Evolutionary conservation across 2,329 filamentous ascomycete genomes (phyloP).

Genomic region (Stemphylium beticola): DNA sequence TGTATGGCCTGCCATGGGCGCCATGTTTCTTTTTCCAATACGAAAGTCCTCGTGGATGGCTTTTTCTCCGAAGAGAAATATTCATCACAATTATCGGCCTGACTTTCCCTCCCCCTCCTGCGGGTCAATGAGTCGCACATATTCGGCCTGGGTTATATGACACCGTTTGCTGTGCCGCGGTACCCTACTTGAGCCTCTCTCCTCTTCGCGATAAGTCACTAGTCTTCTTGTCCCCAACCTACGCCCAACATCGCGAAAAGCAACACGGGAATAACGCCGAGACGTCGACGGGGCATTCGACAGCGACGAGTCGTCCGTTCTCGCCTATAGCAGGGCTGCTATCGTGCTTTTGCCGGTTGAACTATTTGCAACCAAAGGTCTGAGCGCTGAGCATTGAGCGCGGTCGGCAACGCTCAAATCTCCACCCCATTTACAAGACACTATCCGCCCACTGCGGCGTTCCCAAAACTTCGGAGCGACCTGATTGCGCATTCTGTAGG

Average conservation of each 20-base stretch:
- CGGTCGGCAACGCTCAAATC: conserved; percentile 22
- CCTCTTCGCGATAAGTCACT: conserved; percentile 4
- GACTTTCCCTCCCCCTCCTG: conserved; percentile 15
- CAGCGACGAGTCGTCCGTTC: not conserved
- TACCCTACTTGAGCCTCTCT: conserved; percentile 10
- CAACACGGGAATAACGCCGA: too few species aligned
- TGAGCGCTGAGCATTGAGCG: conserved; percentile 20
- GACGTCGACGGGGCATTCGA: too few species aligned
- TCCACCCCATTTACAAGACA: conserved; percentile 20
- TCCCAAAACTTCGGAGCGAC: conserved; percentile 9
- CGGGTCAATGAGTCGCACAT: conserved; percentile 25
- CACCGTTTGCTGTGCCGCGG: conserved; percentile 17
- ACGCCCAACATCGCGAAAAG: conserved; percentile 3
- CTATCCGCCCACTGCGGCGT: conserved; percentile 18
- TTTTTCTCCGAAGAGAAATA: conserved; percentile 4
- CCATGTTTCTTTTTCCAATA: conserved; percentile 5
- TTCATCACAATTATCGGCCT: conserved; percentile 9
- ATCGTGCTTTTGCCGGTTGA: conserved; percentile 1
- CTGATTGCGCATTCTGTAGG: conserved; percentile 16
- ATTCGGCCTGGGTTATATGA: conserved; percentile 16
- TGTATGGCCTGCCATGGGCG: conserved; percentile 6
- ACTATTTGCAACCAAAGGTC: conserved; percentile 12
- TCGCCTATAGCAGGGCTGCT: conserved; percentile 1
- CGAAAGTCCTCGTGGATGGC: not conserved
- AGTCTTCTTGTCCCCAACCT: not conserved